Evolutionary conservation across 1,139 yeast species (phyloP).

Genomic region (Magnusiomyces clavatus): DNA sequence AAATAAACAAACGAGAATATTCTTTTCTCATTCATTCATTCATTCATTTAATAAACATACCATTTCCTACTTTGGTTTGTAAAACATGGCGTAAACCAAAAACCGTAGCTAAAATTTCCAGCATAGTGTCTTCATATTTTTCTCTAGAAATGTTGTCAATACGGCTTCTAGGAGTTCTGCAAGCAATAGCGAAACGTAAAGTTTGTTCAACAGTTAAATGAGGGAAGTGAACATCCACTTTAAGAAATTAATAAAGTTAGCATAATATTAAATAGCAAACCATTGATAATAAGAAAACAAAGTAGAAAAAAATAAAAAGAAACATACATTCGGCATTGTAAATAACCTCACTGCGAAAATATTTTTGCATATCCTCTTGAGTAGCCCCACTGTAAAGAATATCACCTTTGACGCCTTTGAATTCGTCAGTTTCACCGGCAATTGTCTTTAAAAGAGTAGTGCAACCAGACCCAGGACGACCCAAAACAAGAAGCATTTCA

Average conservation of each 20-base stretch:
- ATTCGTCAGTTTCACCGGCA: slow-evolving; percentile 42
- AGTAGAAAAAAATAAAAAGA: slow-evolving; percentile 36
- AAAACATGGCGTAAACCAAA: slow-evolving; percentile 50
- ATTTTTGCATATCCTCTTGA: slow-evolving; percentile 40
- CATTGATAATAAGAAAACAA: slow-evolving; percentile 41
- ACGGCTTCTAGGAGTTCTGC: slow-evolving; percentile 47
- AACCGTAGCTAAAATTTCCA: slow-evolving; percentile 43
- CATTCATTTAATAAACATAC: too few species aligned
- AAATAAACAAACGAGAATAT: too few species aligned
- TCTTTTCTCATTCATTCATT: too few species aligned
- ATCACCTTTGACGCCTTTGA: slow-evolving; percentile 33
- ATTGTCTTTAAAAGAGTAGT: slow-evolving; percentile 48
- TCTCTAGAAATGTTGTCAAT: slow-evolving; percentile 41
- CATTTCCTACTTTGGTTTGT: slow-evolving; percentile 50
- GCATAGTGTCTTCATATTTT: slow-evolving; percentile 40
- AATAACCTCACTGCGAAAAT: slow-evolving; percentile 43
- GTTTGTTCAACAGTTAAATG: slow-evolving; percentile 54
- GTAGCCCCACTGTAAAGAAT: slow-evolving; percentile 45
- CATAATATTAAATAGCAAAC: neutral
- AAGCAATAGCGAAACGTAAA: slow-evolving; percentile 47
- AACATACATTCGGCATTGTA: slow-evolving; percentile 43
- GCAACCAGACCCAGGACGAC: slow-evolving; percentile 61
- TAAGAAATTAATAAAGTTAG: neutral
- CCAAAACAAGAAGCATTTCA: slow-evolving; percentile 50
- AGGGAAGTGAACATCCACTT: slow-evolving; percentile 49